A percentile compares a stretch with the other conserved stretches of the same genome.
These are phyloP conservation scores for Triadica sebifera DNA, from an alignment of 345 rosid genomes.

Conservation along the genomic window DNA sequence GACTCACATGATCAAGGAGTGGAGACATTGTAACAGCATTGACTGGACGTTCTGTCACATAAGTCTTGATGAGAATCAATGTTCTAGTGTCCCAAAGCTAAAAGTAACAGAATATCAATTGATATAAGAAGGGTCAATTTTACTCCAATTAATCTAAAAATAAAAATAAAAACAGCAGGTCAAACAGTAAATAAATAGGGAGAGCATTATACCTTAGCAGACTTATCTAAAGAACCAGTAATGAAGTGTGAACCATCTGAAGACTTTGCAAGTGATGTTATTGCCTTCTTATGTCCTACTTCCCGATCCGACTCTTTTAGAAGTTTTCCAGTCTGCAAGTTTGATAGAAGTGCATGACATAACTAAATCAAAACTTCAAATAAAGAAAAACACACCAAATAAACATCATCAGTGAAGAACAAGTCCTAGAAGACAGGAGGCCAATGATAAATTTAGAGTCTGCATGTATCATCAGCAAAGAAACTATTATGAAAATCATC, in stretches of 20 bases:
- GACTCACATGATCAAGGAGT: conserved; percentile 81
- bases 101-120: conserved; percentile 22
- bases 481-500: not conserved
- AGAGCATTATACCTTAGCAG: conserved; percentile 64
- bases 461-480: no score
- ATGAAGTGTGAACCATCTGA: conserved; percentile 83
- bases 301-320: conserved; percentile 67
- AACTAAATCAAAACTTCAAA: not conserved
- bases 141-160: not conserved
- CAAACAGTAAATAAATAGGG: not conserved
- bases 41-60: conserved; percentile 82
- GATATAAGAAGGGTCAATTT: conserved; percentile 13
- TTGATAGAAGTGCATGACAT: not conserved
- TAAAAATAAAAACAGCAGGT: not conserved
- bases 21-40: conserved; percentile 99
- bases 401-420: not conserved
- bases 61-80: conserved; percentile 83
- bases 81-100: conserved; percentile 96
- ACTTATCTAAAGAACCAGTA: conserved; percentile 89
- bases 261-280: conserved; percentile 77
- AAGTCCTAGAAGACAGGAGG: not conserved
- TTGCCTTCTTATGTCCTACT: conserved; percentile 76
- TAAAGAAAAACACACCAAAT: not conserved
- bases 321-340: conserved; percentile 73
- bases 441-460: not conserved